A percentile compares a stretch with the other conserved stretches of the same genome.
Conservation (phyloP, 495 filamentous ascomycete genomes). For the Penicillium bialowiezense region DNA sequence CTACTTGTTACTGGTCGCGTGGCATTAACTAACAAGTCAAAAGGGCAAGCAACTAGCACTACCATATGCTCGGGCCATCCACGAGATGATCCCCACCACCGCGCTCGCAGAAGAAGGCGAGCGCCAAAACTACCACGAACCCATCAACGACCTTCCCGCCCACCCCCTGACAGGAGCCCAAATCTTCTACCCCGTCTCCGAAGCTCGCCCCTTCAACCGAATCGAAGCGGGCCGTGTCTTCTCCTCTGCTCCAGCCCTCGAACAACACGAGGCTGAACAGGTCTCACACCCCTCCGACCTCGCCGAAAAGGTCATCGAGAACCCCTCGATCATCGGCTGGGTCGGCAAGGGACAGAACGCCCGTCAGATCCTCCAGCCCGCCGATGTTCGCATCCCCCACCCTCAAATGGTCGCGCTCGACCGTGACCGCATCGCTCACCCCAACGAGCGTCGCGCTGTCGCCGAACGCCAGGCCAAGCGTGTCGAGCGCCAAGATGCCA, state of each 20-base stretch:
- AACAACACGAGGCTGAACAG: conserved; percentile 20
- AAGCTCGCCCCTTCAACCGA: conserved; percentile 87
- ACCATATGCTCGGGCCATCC: conserved; percentile 72
- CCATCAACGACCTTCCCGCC: conserved; percentile 86
- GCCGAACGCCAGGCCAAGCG: conserved; percentile 38
- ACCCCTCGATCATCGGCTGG: conserved; percentile 33
- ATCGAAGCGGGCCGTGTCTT: conserved; percentile 87
- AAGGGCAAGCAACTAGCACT: conserved; percentile 70
- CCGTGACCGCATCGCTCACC: conserved; percentile 26
- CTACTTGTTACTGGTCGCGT: neutral
- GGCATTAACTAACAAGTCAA: conserved; percentile 16
- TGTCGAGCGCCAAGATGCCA: conserved; percentile 41
- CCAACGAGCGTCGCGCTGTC: conserved; percentile 32
- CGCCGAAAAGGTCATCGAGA: conserved; percentile 23
- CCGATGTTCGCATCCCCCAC: conserved; percentile 84
- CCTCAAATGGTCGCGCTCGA: conserved; percentile 74
- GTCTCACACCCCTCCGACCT: conserved; percentile 30
- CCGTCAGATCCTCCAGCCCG: conserved; percentile 64
- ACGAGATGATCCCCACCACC: conserved; percentile 74
- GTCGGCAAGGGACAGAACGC: conserved; percentile 43
- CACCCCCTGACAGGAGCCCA: conserved; percentile 77
- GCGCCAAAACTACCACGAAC: conserved; percentile 59
- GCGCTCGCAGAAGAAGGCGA: conserved; percentile 28
- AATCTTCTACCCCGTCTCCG: conserved; percentile 85
- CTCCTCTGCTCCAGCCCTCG: conserved; percentile 42